phyloP scores from a whole-genome alignment of 306 rosid species.

The Quercus cerris region DNA sequence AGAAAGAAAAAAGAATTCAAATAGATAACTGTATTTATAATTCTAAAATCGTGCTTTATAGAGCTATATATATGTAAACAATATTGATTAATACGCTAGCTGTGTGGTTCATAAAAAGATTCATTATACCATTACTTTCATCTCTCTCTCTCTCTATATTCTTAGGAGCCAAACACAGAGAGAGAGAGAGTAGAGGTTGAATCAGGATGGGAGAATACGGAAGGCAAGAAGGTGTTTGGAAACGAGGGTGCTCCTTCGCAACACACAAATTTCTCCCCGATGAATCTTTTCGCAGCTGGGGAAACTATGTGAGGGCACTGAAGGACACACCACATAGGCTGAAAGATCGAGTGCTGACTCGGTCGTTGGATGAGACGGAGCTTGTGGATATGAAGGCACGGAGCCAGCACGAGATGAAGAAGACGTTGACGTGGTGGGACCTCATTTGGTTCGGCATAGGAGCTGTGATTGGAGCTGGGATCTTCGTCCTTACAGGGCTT shows the following conservation, averaged over 20 bases:
- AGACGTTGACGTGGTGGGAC: slow-evolving; percentile 91
- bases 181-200: too few relatives aligned
- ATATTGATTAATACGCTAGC: too few relatives aligned
- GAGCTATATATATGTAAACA: too few relatives aligned
- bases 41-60: too few relatives aligned
- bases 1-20: too few relatives aligned
- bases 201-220: slow-evolving; percentile 25
- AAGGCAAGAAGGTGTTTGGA: slow-evolving; percentile 21
- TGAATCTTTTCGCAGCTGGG: slow-evolving; percentile 69
- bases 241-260: slow-evolving; percentile 45
- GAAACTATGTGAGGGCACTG: slow-evolving; percentile 45
- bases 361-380: slow-evolving; percentile 59
- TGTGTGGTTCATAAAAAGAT: too few relatives aligned
- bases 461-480: slow-evolving; percentile 80
- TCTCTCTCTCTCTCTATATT: too few relatives aligned
- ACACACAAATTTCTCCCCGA: slow-evolving; percentile 72
- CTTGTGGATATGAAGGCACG: slow-evolving; percentile 57
- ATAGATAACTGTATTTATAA: too few relatives aligned
- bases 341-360: slow-evolving; percentile 42
- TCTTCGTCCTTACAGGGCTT: slow-evolving; percentile 78
- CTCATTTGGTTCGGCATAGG: slow-evolving; percentile 87
- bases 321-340: slow-evolving; percentile 51
- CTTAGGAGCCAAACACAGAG: too few relatives aligned
- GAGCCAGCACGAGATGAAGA: slow-evolving; percentile 79
- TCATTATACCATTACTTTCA: too few relatives aligned